Evolutionary conservation across 2,329 filamentous ascomycete genomes (phyloP).

Genomic region (Claviceps citrina): DNA sequence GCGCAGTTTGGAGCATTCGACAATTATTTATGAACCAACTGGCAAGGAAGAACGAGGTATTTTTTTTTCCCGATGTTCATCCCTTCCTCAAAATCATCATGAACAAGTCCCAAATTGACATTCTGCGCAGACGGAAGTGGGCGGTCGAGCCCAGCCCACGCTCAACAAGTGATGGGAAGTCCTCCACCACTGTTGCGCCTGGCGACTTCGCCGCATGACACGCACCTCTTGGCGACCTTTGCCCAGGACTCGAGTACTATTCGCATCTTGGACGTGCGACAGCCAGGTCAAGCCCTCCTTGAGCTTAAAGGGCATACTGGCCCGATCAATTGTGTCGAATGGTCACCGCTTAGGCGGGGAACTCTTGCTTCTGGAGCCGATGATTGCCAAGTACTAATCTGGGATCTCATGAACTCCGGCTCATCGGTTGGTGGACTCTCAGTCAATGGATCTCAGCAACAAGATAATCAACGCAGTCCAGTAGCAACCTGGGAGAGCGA

Average conservation of each 20-base stretch:
- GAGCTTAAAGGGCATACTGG: constrained; percentile 82
- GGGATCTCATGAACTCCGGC: constrained; percentile 67
- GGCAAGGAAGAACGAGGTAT: constrained; percentile 65
- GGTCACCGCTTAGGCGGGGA: constrained; percentile 76
- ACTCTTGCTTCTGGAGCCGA: constrained; percentile 84
- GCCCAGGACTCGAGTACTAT: constrained; percentile 85
- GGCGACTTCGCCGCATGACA: constrained; percentile 86
- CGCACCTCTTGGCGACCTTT: constrained; percentile 92
- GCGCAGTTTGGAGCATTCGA: constrained; percentile 89
- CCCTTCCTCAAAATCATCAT: background rate
- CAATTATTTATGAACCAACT: constrained; percentile 95
- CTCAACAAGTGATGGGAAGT: constrained; percentile 61
- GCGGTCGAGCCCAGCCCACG: constrained; percentile 57
- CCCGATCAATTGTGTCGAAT: constrained; percentile 83
- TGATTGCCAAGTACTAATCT: constrained; percentile 79
- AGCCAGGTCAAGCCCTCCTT: constrained; percentile 86
- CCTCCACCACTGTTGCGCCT: constrained; percentile 65
- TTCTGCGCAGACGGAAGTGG: constrained; percentile 32
- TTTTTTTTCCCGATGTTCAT: background rate
- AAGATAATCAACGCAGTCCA: constrained; percentile 48
- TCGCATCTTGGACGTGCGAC: constrained; percentile 87
- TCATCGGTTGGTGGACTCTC: constrained; percentile 25
- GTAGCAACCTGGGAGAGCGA: constrained; percentile 72
- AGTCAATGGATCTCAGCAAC: constrained; percentile 33
- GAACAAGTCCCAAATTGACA: constrained; percentile 9